Percentiles rank a stretch among this genome's conserved stretches.
Evolutionary conservation across 2,329 filamentous ascomycete genomes (phyloP).

Genomic region (Pseudogymnoascus sp.): DNA sequence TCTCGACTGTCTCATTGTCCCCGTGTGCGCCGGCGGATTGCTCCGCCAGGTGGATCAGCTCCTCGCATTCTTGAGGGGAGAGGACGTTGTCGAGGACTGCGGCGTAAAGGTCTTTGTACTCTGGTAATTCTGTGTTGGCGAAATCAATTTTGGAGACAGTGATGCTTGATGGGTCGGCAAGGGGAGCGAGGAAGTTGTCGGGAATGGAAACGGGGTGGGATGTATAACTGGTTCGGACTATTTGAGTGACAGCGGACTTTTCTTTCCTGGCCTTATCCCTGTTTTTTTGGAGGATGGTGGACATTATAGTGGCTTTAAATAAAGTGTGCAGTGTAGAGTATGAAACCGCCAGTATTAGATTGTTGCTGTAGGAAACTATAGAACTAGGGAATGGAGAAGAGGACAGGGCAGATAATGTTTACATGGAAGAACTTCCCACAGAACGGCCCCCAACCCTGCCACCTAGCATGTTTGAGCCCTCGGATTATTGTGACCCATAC

Average conservation of each 20-base stretch:
- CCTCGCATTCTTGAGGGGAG: constrained; percentile 50
- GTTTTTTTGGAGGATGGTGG: constrained; percentile 10
- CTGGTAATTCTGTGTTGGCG: constrained; percentile 38
- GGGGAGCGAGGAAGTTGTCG: constrained; percentile 39
- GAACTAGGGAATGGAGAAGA: neutral
- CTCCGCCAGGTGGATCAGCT: constrained; percentile 46
- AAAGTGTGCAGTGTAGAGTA: neutral
- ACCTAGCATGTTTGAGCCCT: neutral
- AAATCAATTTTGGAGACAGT: constrained; percentile 48
- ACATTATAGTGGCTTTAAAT: neutral
- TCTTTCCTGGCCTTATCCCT: neutral
- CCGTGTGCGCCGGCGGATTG: constrained; percentile 35
- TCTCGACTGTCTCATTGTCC: constrained; percentile 11
- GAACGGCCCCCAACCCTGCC: neutral
- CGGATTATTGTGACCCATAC: neutral
- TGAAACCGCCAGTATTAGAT: neutral
- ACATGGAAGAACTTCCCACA: neutral
- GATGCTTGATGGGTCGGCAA: constrained; percentile 39
- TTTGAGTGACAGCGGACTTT: neutral
- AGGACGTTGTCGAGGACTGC: constrained; percentile 58
- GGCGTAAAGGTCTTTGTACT: constrained; percentile 50
- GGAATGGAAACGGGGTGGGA: constrained; percentile 37
- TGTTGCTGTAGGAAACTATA: neutral
- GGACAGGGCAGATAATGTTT: neutral
- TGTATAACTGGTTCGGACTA: constrained; percentile 25